Conservation (phyloP, 1,284 basidiomycete species). For the Exsudoporus floridanus region DNA sequence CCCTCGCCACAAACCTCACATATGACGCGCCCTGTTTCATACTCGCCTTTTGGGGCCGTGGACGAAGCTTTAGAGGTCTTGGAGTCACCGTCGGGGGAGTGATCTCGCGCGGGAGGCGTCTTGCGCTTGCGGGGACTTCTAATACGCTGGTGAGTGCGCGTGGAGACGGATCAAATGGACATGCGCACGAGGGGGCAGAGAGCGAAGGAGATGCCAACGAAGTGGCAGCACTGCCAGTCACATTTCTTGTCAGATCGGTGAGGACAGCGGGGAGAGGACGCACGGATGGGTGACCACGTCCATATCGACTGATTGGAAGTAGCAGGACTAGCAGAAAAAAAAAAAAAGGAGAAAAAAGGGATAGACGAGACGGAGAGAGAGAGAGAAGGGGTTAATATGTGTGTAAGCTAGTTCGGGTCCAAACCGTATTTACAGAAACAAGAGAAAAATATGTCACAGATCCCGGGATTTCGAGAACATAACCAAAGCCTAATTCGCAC, state of each 20-base stretch:
- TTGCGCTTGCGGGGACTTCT: conserved; percentile 46
- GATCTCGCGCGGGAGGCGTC: conserved; percentile 32
- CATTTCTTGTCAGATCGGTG: conserved; percentile 21
- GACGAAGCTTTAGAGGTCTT: conserved; percentile 18
- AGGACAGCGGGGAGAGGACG: conserved; percentile 6
- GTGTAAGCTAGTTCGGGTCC: conserved; percentile 38
- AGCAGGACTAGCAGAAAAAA: background rate
- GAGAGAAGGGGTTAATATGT: conserved; percentile 36
- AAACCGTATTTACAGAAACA: conserved; percentile 42
- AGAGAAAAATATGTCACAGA: conserved; percentile 43
- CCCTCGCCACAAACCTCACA: conserved; percentile 60
- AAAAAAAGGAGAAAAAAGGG: conserved; percentile 6
- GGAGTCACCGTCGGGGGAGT: conserved; percentile 19
- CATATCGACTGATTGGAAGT: conserved; percentile 14
- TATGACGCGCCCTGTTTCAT: conserved; percentile 58
- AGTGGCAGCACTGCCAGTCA: conserved; percentile 12
- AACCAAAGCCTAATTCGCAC: conserved; percentile 39
- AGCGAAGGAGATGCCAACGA: conserved; percentile 19
- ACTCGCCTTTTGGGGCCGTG: conserved; percentile 41
- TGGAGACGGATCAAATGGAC: conserved; percentile 21
- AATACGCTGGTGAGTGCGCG: conserved; percentile 9
- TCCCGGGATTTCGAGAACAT: conserved; percentile 41
- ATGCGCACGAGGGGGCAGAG: conserved; percentile 23
- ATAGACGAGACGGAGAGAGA: conserved; percentile 15
- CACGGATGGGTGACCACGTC: conserved; percentile 21